Base-by-base conservation (phyloP, 306 rosid genomes). In the Luffa acutangula region DNA sequence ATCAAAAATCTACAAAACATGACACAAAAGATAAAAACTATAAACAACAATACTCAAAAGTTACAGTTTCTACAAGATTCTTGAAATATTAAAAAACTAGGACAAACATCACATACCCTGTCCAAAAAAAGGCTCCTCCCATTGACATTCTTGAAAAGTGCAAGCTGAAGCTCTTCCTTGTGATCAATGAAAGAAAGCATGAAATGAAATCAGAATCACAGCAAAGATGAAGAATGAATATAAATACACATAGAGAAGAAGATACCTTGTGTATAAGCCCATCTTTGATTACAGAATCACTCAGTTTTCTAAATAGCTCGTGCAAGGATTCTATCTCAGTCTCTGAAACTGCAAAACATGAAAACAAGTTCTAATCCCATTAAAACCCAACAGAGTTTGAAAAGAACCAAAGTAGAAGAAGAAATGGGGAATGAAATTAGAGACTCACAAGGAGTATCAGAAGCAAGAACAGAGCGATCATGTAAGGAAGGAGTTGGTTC, bases 1-100 rank as follows among this genome's bases (percentile, higher is more conserved):
- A 76, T 89, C 88, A 78, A 93, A 93, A 17, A 93, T 87, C 97
- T 91, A 49, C 13, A 66, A 17, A 33, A 33, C 43, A 25, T 25
- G 31, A 25, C 31, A 25, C 31, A 25, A 25, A 25, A 25, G 31
- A 1, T 25, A 25, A 25, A 25, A 25, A 25, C 31, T 25, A 25
- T 25, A 25, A 25, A 25, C 31, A 25, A 25, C 31, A 25, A 25
- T 25, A 1, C 39, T 34, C 45, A 63, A 13, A 64, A 20, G 4
- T 57, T 7, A 5, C 33, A 0, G 63, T 7, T 2, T 57, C 25
- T 7, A 54, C 11, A 18, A 3, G 60, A 25, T 0, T 6, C 7
- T 54, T 2, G 31, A 18, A 25, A 6, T 9, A 54, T 1, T 7
- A 57, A n/a, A 54, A 3, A 13, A 10, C 14, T 3, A 63, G 7